Percentiles rank a stretch among this genome's conserved stretches.
These are phyloP conservation scores for Plenodomus tracheiphilus DNA, from an alignment of 2,329 filamentous ascomycete genomes.

Conservation along the genomic window DNA sequence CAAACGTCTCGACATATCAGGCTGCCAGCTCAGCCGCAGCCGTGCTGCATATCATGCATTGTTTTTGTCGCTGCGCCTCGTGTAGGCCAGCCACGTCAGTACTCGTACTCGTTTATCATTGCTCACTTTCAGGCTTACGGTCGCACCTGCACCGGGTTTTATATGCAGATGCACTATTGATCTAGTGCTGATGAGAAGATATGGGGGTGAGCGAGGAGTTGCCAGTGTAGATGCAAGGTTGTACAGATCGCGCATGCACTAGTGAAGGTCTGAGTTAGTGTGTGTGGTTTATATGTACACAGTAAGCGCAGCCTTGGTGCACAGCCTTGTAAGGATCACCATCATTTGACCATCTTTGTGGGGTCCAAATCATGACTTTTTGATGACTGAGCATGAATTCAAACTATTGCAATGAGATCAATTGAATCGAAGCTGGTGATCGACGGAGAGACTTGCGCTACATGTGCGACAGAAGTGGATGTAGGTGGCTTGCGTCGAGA, in stretches of 20 bases:
- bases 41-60: background rate
- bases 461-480: too few relatives aligned
- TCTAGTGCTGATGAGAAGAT: background rate
- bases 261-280: background rate
- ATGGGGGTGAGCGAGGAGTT: background rate
- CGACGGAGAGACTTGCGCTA: too few relatives aligned
- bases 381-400: background rate
- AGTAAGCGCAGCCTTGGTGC: background rate
- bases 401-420: too few relatives aligned
- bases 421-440: too few relatives aligned
- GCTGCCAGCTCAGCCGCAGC: background rate
- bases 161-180: background rate
- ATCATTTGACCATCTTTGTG: background rate
- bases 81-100: background rate
- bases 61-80: background rate
- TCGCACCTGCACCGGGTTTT: background rate
- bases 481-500: too few relatives aligned
- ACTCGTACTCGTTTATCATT: background rate
- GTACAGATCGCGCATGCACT: background rate
- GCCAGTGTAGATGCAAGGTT: background rate
- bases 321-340: background rate
- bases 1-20: background rate
- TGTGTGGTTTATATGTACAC: background rate
- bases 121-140: background rate
- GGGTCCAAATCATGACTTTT: background rate